Evolutionary conservation across 805 yeast genomes (phyloP).

Genomic region (Pichia heedii): DNA sequence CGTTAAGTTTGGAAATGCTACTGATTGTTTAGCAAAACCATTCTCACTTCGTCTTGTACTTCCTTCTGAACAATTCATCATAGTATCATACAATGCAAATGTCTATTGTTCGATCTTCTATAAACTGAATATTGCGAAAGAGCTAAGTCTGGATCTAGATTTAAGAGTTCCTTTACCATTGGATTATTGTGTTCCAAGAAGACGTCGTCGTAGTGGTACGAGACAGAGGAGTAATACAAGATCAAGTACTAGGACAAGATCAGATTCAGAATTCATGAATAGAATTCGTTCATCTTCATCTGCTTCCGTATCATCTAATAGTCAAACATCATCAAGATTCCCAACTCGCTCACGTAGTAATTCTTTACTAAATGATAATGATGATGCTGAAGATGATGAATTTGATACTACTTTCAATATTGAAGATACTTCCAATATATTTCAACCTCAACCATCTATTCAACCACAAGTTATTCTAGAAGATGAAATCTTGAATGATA

Average conservation of each 20-base stretch:
- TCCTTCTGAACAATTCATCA: conserved; percentile 21
- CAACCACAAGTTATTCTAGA: conserved; percentile 9
- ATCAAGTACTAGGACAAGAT: not conserved
- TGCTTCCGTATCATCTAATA: not conserved
- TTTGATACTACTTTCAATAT: conserved; percentile 7
- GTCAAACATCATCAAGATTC: not conserved
- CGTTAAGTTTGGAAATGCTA: conserved; percentile 25
- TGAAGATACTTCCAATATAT: not conserved
- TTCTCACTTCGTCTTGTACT: conserved; percentile 25
- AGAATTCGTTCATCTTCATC: not conserved
- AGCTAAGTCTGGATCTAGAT: conserved; percentile 27
- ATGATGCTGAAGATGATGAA: conserved; percentile 9
- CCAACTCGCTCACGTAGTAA: conserved; percentile 2
- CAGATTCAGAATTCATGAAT: not conserved
- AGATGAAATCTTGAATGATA: conserved; percentile 8
- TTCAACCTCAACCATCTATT: conserved; percentile 4
- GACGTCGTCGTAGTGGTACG: conserved; percentile 10
- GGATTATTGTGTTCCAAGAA: conserved; percentile 26
- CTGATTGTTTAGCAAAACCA: conserved; percentile 22
- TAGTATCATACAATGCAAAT: conserved; percentile 23
- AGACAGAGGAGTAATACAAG: conserved; percentile 3
- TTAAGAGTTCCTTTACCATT: conserved; percentile 17
- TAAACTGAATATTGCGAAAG: conserved; percentile 25
- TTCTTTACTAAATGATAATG: conserved; percentile 7
- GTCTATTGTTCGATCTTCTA: conserved; percentile 22